phyloP scores from a whole-genome alignment of 2,329 filamentous ascomycete genomes.

The Alternaria panax region DNA sequence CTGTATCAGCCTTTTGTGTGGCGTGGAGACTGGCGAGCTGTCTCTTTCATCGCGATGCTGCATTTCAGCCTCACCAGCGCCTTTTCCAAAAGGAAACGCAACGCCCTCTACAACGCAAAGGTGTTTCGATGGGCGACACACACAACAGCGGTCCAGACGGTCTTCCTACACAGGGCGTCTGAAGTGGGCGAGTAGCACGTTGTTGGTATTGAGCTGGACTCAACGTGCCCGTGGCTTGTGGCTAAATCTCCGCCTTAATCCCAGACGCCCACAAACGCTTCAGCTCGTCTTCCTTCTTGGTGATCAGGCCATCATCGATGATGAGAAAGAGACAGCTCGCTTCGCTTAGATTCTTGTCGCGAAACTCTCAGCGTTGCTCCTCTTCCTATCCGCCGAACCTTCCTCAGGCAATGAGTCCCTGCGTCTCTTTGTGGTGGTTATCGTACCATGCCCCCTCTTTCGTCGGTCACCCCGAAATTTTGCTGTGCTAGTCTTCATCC shows the following conservation, averaged over 20 bases:
- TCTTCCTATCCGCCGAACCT: neutral
- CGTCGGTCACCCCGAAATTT: constrained; percentile 3
- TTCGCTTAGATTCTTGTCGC: constrained; percentile 3
- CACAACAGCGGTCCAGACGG: neutral
- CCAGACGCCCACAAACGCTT: neutral
- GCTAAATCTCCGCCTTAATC: constrained; percentile 3
- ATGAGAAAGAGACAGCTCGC: neutral
- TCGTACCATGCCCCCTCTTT: neutral
- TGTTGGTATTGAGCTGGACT: constrained; percentile 1
- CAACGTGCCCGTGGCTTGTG: neutral
- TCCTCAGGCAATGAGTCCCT: neutral
- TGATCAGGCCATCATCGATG: constrained; percentile 1
- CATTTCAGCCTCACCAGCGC: neutral
- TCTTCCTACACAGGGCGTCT: neutral
- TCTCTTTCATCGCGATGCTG: neutral
- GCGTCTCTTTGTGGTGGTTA: neutral
- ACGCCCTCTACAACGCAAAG: neutral
- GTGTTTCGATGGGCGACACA: neutral
- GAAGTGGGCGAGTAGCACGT: neutral
- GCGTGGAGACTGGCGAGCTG: neutral
- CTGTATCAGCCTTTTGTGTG: neutral
- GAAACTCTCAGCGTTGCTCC: neutral
- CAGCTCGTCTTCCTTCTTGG: constrained; percentile 2
- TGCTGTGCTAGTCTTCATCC: neutral
- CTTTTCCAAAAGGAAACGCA: constrained; percentile 4